phyloP scores from a whole-genome alignment of 768 basidiomycete genomes.

The Tephrocybe sp. region DNA sequence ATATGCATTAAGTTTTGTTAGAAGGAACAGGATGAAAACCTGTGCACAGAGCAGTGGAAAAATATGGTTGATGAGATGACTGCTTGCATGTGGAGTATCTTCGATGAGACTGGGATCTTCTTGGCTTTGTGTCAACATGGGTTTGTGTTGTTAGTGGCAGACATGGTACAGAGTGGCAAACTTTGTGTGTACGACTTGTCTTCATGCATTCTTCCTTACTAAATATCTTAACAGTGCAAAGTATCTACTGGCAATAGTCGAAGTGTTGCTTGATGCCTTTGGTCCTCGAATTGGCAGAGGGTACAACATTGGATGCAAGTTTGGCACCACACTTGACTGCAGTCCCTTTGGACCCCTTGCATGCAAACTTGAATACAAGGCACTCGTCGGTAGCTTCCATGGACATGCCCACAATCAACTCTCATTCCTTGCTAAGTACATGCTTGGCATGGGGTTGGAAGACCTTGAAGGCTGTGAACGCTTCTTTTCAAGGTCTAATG shows the following conservation, averaged over 20 bases:
- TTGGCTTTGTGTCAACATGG: background rate
- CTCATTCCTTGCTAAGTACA: conserved; percentile 22
- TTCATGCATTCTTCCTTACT: background rate
- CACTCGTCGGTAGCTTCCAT: conserved; percentile 25
- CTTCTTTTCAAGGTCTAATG: conserved; percentile 24
- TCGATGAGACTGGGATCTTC: background rate
- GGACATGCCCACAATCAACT: conserved; percentile 30
- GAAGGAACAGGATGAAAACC: too few relatives aligned
- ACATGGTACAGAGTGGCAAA: background rate
- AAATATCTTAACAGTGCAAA: conserved; percentile 26
- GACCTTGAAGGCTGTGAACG: conserved; percentile 26
- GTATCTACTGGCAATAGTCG: conserved; percentile 25
- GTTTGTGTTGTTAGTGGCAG: background rate
- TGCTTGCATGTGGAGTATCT: background rate
- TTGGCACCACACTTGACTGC: conserved; percentile 19
- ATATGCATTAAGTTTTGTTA: too few relatives aligned
- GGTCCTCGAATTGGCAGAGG: conserved; percentile 21
- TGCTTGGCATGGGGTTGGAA: conserved; percentile 27
- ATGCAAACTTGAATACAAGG: background rate
- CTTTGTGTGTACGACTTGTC: too few relatives aligned
- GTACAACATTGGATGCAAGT: conserved; percentile 30
- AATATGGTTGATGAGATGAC: background rate
- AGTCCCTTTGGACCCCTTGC: conserved; percentile 20
- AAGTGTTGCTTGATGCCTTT: conserved; percentile 20
- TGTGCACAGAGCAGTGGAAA: too few relatives aligned